Percentiles rank a stretch among this genome's conserved stretches.
Evolutionary conservation across 164 flowering plant species (phyloP).

Genomic region (Umbilicus rupestris): DNA sequence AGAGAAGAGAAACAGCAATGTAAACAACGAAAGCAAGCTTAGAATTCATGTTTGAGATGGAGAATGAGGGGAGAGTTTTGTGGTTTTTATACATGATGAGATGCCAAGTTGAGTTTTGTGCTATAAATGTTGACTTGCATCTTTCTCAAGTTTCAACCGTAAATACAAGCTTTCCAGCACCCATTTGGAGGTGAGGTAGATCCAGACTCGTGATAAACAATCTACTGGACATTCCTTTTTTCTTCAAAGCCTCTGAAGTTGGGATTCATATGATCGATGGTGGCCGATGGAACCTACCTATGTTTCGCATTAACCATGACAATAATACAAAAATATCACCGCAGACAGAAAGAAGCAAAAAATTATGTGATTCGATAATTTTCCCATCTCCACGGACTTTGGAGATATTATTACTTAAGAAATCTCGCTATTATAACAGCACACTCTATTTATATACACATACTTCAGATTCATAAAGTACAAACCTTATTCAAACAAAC

Average conservation of each 20-base stretch:
- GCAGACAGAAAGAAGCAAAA: too few relatives aligned
- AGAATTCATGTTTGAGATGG: neutral
- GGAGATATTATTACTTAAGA: too few relatives aligned
- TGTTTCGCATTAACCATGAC: too few relatives aligned
- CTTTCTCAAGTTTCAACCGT: neutral
- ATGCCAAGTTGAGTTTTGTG: neutral
- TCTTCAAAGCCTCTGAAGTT: neutral
- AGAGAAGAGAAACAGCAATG: neutral
- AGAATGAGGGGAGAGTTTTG: neutral
- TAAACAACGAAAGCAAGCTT: neutral
- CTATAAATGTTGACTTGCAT: neutral
- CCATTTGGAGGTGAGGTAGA: neutral
- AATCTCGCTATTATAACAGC: too few relatives aligned
- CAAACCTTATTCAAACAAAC: too few relatives aligned
- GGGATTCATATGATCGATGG: neutral
- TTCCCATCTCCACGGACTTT: too few relatives aligned
- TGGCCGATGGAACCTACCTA: neutral
- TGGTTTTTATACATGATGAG: neutral
- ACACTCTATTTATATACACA: too few relatives aligned
- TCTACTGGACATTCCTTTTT: neutral
- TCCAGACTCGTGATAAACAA: neutral
- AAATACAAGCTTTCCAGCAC: conserved; percentile 1
- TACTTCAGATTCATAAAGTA: too few relatives aligned
- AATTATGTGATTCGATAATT: too few relatives aligned
- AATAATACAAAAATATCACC: too few relatives aligned